phyloP scores from a whole-genome alignment of 2,329 filamentous ascomycete genomes.

The Huntiella omanensis region DNA sequence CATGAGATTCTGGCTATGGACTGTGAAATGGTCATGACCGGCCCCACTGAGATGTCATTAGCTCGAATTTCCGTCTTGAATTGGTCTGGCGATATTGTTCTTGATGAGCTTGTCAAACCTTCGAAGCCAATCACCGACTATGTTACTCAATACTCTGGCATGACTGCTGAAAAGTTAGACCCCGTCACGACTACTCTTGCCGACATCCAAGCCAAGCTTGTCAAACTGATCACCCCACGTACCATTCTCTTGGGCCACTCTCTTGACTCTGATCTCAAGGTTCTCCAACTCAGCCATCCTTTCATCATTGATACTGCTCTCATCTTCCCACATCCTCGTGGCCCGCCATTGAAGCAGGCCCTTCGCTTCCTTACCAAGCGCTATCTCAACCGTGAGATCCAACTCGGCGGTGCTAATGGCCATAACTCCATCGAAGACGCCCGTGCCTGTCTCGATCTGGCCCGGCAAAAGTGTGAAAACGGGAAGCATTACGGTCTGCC shows the following conservation, averaged over 20 bases:
- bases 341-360: conserved; percentile 73
- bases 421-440: conserved; percentile 92
- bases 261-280: conserved; percentile 65
- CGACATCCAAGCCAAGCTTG: conserved; percentile 65
- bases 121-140: conserved; percentile 79
- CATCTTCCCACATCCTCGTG: conserved; percentile 76
- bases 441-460: conserved; percentile 71
- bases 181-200: conserved; percentile 63
- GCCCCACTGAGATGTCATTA: conserved; percentile 59
- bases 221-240: conserved; percentile 50
- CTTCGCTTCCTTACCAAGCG: conserved; percentile 80
- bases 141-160: conserved; percentile 78
- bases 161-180: conserved; percentile 69
- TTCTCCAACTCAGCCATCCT: conserved; percentile 71
- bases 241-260: conserved; percentile 67
- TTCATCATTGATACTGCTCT: conserved; percentile 86
- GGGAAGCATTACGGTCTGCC: conserved; percentile 70
- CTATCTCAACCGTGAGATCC: conserved; percentile 72
- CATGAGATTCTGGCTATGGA: conserved; percentile 66
- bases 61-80: conserved; percentile 73
- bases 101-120: conserved; percentile 89
- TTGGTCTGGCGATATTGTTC: conserved; percentile 65
- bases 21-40: conserved; percentile 94
- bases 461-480: conserved; percentile 91
- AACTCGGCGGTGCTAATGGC: conserved; percentile 54